Evolutionary conservation across 306 rosid genomes (phyloP).

Genomic region (Psophocarpus tetragonolobus): DNA sequence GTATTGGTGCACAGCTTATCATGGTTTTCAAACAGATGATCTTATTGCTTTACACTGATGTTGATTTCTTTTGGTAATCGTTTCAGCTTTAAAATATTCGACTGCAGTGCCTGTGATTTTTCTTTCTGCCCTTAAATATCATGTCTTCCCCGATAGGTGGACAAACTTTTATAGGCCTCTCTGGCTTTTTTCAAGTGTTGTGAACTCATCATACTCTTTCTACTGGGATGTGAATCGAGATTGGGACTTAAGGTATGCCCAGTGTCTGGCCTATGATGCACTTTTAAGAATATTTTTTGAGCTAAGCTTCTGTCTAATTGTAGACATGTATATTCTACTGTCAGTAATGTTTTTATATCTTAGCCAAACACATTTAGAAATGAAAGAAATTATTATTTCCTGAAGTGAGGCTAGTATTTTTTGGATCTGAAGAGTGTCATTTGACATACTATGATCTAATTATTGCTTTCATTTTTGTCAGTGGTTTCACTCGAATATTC

Average conservation of each 20-base stretch:
- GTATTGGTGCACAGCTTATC: neutral
- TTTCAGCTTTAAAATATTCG: slow-evolving; percentile 94
- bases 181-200: slow-evolving; percentile 91
- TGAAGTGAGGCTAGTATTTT: slow-evolving; percentile 20
- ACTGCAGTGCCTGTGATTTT: slow-evolving; percentile 94
- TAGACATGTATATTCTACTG: slow-evolving; percentile 18
- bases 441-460: slow-evolving; percentile 26
- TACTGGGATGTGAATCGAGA: slow-evolving; percentile 98
- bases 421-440: neutral
- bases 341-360: slow-evolving; percentile 20
- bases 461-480: slow-evolving; percentile 45
- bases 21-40: slow-evolving; percentile 5
- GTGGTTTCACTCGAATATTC: slow-evolving; percentile 90
- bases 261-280: slow-evolving; percentile 23
- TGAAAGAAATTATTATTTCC: slow-evolving; percentile 16
- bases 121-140: slow-evolving; percentile 95
- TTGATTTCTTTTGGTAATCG: slow-evolving; percentile 47
- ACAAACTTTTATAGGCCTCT: slow-evolving; percentile 91
- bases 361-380: slow-evolving; percentile 18
- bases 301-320: slow-evolving; percentile 13
- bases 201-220: slow-evolving; percentile 91
- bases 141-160: slow-evolving; percentile 80
- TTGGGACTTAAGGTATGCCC: slow-evolving; percentile 92
- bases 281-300: slow-evolving; percentile 23
- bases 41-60: slow-evolving; percentile 9